These are phyloP conservation scores for Cercophora samala DNA, from an alignment of 495 filamentous ascomycete genomes.

Conservation along the genomic window DNA sequence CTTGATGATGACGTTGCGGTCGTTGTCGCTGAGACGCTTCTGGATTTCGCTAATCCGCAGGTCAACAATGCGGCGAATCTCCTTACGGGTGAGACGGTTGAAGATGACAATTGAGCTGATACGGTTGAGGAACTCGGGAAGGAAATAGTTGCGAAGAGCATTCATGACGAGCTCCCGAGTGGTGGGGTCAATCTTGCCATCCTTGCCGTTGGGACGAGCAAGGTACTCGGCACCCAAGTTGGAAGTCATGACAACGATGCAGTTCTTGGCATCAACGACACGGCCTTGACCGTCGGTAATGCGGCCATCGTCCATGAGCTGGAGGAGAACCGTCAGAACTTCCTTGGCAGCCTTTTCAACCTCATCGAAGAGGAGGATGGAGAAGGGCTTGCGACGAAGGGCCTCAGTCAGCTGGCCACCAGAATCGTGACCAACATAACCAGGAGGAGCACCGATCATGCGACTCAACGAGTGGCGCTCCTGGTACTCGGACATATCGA, in stretches of 20 bases:
- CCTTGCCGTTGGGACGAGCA: conserved; percentile 66
- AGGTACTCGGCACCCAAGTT: conserved; percentile 95
- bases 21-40: conserved; percentile 75
- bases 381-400: conserved; percentile 90
- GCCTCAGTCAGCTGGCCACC: conserved; percentile 94
- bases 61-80: conserved; percentile 96
- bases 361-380: conserved; percentile 96
- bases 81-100: conserved; percentile 83
- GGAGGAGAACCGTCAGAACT: conserved; percentile 90
- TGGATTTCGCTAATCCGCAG: conserved; percentile 86
- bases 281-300: conserved; percentile 97
- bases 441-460: conserved; percentile 96
- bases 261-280: conserved; percentile 91
- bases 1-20: conserved; percentile 72
- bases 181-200: conserved; percentile 83
- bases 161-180: conserved; percentile 86
- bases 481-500: conserved; percentile 99
- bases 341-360: conserved; percentile 99
- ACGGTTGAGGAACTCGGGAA: conserved; percentile 97
- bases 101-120: conserved; percentile 96
- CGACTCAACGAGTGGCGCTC: conserved; percentile 93
- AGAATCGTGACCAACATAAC: conserved; percentile 94
- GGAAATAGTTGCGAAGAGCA: conserved; percentile 87
- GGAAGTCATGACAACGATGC: conserved; percentile 98
- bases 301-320: conserved; percentile 98